Evolutionary conservation across 2,329 filamentous ascomycete species (phyloP), one percentile per base, ranked within the genome.

Genomic region (Apiospora malaysiana): DNA sequence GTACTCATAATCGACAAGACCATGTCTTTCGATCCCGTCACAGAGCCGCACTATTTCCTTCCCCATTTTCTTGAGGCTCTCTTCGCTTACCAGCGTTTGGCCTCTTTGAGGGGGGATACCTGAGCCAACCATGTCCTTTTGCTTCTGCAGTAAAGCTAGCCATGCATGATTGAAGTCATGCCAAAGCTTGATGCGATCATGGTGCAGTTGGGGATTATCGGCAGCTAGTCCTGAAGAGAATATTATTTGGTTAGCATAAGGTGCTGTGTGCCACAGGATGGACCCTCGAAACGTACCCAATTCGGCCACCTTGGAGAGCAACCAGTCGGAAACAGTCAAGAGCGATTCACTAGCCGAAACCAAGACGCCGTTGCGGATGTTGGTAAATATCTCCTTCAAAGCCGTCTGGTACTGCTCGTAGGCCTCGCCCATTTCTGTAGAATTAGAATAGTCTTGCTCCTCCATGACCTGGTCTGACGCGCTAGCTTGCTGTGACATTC

Each of bases 1-100:
- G 84, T 97, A 97, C 78, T 98, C 93, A 80, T 98, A 99, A 83
- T 99, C 96, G 14, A 99, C 94, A 66, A 99, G 84, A n/a, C 96
- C 96, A 79, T 97, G 92, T 75, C 92, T 91, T 81, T 98, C 95
- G 73, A 98, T 89, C 68, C 89, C 89, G 79, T 98, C 94, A 79
- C 95, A 97, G 68, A 97, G 85, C 68, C 91, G 88, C 70, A 97
- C 88, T 42, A 99, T 82, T 77, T 97, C 92, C 70, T 92, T 91
- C 16, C 93, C 94, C 88, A 98, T 91, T 75, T 90, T 91, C 76
- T 93, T 90, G 67, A 98, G 85, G 32, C 86, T 88, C 2, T 92
- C 91, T 74, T 88, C 85, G 43, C 88, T 88, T 76, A 98, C 87
- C 16, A 96, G 80, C 69, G 84, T 90, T 73, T 91, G 89, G 0